Percentiles rank a stretch among this genome's conserved stretches.
Conservation (phyloP, 441 rosid genomes). For the Metrosideros polymorpha region DNA sequence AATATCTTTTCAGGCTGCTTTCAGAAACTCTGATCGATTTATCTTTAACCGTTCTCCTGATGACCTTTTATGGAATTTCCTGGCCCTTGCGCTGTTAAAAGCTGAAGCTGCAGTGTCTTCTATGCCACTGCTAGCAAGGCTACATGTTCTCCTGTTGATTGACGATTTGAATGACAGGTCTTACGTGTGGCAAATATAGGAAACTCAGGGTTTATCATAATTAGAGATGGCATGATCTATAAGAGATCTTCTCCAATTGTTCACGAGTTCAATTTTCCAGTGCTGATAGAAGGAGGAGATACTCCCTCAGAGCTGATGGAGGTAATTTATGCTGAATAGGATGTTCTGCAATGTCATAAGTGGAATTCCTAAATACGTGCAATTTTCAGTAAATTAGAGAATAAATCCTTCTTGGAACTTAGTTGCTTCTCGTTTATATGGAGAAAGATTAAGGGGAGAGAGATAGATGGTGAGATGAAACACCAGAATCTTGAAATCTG, state of each 20-base stretch:
- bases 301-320: conserved; percentile 36
- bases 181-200: conserved; percentile 65
- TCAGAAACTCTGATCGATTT: not conserved
- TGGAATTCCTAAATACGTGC: not conserved
- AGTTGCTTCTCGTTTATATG: not conserved
- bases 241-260: conserved; percentile 55
- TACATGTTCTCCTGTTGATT: not conserved
- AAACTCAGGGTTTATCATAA: conserved; percentile 64
- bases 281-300: conserved; percentile 42
- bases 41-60: not conserved
- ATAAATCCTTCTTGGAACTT: not conserved
- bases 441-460: not conserved
- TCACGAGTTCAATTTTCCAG: conserved; percentile 63
- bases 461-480: not conserved
- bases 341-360: not conserved
- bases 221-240: conserved; percentile 42
- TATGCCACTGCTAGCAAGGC: not conserved
- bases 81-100: not conserved
- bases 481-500: not conserved
- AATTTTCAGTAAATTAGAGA: not conserved
- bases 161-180: conserved; percentile 26
- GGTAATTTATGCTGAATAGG: conserved; percentile 27
- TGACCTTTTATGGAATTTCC: not conserved
- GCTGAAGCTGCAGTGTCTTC: not conserved
- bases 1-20: not conserved